Percentiles rank a stretch among this genome's conserved stretches.
phyloP scores from a whole-genome alignment of 164 flowering plant species.

The Chloranthus sessilifolius region DNA sequence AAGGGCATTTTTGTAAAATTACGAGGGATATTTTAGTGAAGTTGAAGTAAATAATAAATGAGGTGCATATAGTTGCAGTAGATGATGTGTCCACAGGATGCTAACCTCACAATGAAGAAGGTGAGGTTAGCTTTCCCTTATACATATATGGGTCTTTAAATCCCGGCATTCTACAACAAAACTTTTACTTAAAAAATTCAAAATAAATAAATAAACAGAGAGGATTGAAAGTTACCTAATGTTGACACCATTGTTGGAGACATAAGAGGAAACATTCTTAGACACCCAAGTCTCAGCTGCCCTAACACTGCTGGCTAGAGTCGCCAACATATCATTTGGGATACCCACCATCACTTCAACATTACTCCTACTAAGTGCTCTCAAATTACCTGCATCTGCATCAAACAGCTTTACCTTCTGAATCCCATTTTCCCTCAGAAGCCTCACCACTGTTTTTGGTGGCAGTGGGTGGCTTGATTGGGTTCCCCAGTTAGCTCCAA shows the following conservation, averaged over 20 bases:
- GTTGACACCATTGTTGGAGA: conserved; percentile 40
- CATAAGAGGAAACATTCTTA: conserved; percentile 65
- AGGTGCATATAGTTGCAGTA: no score
- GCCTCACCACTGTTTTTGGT: conserved; percentile 50
- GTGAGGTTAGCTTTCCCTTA: no score
- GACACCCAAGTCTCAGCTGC: conserved; percentile 93
- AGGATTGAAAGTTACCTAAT: conserved; percentile 63
- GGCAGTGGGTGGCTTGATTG: conserved; percentile 67
- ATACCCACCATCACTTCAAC: conserved; percentile 97
- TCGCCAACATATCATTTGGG: conserved; percentile 78
- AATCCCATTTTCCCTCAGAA: conserved; percentile 70
- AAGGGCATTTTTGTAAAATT: no score
- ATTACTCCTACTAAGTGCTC: conserved; percentile 46
- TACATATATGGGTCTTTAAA: no score
- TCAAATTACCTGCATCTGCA: conserved; percentile 56
- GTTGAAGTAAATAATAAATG: no score
- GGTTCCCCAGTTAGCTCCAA: conserved; percentile 94
- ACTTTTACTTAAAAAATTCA: no score
- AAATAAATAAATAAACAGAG: neutral
- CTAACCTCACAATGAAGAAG: no score
- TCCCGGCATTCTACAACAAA: no score
- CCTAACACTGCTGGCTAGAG: conserved; percentile 54
- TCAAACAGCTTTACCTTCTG: conserved; percentile 92
- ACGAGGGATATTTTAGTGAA: no score
- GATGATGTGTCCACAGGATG: no score